These are phyloP conservation scores for Alternaria triticina DNA, from an alignment of 2,329 filamentous ascomycete species.

Conservation along the genomic window DNA sequence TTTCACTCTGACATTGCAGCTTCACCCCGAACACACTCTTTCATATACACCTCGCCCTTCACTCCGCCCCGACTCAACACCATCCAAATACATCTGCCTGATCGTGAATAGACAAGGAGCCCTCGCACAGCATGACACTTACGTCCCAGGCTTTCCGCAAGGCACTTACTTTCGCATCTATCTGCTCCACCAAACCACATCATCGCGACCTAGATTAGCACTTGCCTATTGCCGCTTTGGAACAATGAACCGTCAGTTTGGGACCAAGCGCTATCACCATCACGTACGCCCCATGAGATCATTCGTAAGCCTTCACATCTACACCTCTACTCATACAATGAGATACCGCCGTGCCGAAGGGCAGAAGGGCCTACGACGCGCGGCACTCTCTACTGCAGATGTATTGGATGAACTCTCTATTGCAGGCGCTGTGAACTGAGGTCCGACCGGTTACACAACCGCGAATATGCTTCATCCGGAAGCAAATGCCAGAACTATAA, in stretches of 20 bases:
- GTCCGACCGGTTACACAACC: not conserved
- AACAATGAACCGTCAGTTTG: not conserved
- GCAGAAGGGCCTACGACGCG: not conserved
- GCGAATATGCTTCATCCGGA: not conserved
- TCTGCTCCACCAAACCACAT: not conserved
- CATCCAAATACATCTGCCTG: not conserved
- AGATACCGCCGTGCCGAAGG: not conserved
- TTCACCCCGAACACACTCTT: not conserved
- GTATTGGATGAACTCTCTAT: fast-evolving
- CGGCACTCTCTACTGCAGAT: not conserved
- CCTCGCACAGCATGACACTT: not conserved
- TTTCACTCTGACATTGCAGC: not conserved
- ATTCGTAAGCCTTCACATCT: not conserved
- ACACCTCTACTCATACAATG: not conserved
- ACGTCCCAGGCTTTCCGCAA: not conserved
- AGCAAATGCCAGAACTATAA: not conserved
- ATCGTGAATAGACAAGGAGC: not conserved
- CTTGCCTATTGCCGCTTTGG: not conserved
- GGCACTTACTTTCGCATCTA: not conserved
- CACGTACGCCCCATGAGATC: not conserved
- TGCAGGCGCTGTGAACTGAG: not conserved
- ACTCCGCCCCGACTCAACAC: not conserved
- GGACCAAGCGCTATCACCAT: not conserved
- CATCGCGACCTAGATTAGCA: not conserved
- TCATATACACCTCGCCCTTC: not conserved